Conservation (phyloP, 2,329 filamentous ascomycete genomes). For the Claviceps africana region DNA sequence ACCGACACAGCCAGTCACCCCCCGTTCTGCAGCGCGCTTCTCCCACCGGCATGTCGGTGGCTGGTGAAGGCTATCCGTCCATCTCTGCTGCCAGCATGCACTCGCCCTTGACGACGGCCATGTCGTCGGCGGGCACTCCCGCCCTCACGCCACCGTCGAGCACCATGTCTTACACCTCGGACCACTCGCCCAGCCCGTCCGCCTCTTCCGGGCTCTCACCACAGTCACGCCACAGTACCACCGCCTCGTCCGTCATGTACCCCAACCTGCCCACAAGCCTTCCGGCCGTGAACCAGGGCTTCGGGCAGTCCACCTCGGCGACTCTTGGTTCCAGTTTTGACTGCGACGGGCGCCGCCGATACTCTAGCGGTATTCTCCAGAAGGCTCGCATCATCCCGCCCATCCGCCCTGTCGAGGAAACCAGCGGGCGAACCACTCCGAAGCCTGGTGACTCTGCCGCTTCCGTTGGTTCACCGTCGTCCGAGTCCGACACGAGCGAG, state of each 20-base stretch:
- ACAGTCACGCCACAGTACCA: constrained; percentile 45
- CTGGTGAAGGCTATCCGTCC: constrained; percentile 23
- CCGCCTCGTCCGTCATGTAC: constrained; percentile 52
- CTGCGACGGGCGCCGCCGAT: constrained; percentile 47
- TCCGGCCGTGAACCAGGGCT: constrained; percentile 55
- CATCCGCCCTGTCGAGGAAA: constrained; percentile 21
- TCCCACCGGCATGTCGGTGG: constrained; percentile 18
- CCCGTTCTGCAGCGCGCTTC: constrained; percentile 26
- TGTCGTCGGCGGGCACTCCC: constrained; percentile 54
- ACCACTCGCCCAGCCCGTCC: constrained; percentile 62
- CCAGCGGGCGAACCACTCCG: constrained; percentile 28
- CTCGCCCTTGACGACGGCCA: constrained; percentile 43
- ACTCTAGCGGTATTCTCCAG: constrained; percentile 54
- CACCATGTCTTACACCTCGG: constrained; percentile 62
- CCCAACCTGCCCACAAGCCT: constrained; percentile 45
- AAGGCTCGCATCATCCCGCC: constrained; percentile 34
- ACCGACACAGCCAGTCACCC: constrained; percentile 44
- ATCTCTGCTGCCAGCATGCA: constrained; percentile 43
- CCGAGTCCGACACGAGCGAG: constrained; percentile 39
- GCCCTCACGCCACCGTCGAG: constrained; percentile 65
- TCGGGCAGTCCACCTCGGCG: constrained; percentile 54
- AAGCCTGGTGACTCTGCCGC: constrained; percentile 28
- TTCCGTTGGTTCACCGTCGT: constrained; percentile 38
- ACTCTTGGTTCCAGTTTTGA: constrained; percentile 57
- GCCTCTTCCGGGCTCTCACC: constrained; percentile 52